phyloP scores from a whole-genome alignment of 805 yeast species.

The Lipomyces anomalus region DNA sequence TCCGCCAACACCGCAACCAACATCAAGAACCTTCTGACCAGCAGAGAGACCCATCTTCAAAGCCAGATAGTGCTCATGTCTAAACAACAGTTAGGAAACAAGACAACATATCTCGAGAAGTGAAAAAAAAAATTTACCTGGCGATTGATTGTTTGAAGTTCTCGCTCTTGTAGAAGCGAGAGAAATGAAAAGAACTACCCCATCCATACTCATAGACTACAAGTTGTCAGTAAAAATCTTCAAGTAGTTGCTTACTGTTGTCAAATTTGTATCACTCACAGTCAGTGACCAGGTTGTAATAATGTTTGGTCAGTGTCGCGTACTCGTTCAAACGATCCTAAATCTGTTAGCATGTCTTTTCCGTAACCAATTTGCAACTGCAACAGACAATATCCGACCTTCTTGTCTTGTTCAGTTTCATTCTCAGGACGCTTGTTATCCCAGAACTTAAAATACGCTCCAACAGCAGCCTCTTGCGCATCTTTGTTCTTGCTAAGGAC shows the following conservation, averaged over 20 bases:
- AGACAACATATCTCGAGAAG: neutral
- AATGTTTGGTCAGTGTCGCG: slow-evolving; percentile 86
- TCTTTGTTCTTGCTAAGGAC: slow-evolving; percentile 67
- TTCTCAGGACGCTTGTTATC: slow-evolving; percentile 74
- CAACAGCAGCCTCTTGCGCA: slow-evolving; percentile 77
- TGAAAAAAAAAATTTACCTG: slow-evolving; percentile 24
- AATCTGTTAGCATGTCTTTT: slow-evolving; percentile 25
- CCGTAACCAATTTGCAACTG: neutral
- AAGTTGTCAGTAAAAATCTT: neutral
- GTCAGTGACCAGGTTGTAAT: slow-evolving; percentile 94
- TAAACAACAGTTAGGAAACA: slow-evolving; percentile 25
- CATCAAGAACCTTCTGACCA: slow-evolving; percentile 86
- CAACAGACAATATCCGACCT: slow-evolving; percentile 12
- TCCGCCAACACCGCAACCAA: slow-evolving; percentile 99
- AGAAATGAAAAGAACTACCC: slow-evolving; percentile 98
- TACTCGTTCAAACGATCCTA: slow-evolving; percentile 73
- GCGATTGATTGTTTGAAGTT: slow-evolving; percentile 92
- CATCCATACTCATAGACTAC: slow-evolving; percentile 91
- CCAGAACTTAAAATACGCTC: slow-evolving; percentile 95
- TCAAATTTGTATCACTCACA: too few relatives aligned
- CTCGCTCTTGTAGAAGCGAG: slow-evolving; percentile 90
- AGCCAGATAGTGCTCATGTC: slow-evolving; percentile 96
- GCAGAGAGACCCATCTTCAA: slow-evolving; percentile 72
- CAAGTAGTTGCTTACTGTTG: too few relatives aligned
- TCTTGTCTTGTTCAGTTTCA: slow-evolving; percentile 53